Base-by-base conservation (phyloP, 1,284 basidiomycete genomes). In the Rhodotorula mucilaginosa region DNA sequence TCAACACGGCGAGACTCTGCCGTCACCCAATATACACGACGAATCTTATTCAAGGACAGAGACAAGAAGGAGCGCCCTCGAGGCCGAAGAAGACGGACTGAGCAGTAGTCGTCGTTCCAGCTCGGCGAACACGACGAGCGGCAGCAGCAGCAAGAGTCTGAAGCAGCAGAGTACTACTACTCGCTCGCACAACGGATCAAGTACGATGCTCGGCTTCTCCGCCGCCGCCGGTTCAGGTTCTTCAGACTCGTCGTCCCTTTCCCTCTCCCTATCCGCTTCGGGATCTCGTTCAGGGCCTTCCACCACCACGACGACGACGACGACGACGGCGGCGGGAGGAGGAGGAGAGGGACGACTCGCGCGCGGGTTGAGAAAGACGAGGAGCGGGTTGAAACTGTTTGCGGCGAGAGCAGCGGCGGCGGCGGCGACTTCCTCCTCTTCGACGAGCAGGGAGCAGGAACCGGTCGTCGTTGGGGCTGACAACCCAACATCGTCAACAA, bases 371-470 rank as follows among this genome's bases (percentile, higher is more conserved):
- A 39, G 70, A 19, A 54, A 65, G 49, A 72, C 70, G n/a, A 39
- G 70, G 44, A 68, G 67, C 52, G 67, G 67, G 47, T 19, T 72
- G 26, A 58, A 58, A 39, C 51, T 72, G 19, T 65, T 72, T 16
- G 62, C 57, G 21, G 58, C 61, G 34, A n/a, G 58, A 62, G 49
- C 21, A 26, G 47, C n/a, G 4, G 31, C 39, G 39, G 39, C 21
- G 10, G 31, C 39, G 39, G 2, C 39, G 12, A 13, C 39, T 44
- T 44, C 39, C 39, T 44, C 39, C n/a, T 51, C 49, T 4, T 18
- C 59, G 47, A 31, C 26, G 60, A 26, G 13, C n/a, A 57, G 29
- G 54, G 54, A 31, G 54, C 39, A 44, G 39, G 39, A 44, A 44
- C 39, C 10, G 39, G 8, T 44, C 39, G 39, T 13, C 39, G 39